These are phyloP conservation scores for Cucumis cinereus DNA, from an alignment of 306 rosid genomes.

Conservation along the genomic window DNA sequence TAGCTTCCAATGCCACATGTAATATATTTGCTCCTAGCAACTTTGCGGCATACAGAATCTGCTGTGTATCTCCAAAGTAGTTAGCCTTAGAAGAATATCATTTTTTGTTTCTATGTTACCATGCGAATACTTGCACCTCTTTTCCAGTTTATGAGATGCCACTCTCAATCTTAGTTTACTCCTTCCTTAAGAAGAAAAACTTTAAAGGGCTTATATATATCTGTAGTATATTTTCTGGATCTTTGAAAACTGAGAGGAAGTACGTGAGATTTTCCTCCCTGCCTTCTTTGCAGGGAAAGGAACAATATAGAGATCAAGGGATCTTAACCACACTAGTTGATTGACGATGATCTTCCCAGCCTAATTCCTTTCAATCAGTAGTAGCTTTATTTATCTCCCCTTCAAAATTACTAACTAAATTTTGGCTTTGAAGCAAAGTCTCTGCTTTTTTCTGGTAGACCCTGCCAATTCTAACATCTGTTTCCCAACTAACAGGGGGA, in stretches of 20 bases:
- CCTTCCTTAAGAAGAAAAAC: neutral
- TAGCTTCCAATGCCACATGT: too few relatives aligned
- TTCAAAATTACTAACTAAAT: neutral
- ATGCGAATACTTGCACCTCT: neutral
- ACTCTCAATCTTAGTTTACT: neutral
- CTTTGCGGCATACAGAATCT: neutral
- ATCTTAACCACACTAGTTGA: neutral
- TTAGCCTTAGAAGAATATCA: neutral
- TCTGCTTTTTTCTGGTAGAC: neutral
- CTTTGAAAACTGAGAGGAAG: neutral
- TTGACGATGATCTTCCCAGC: neutral
- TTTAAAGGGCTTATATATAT: neutral
- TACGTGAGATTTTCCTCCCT: neutral
- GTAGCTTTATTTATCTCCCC: neutral
- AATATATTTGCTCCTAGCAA: neutral
- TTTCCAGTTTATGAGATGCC: neutral
- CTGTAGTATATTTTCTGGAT: neutral
- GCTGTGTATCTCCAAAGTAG: neutral
- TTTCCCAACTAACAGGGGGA: neutral
- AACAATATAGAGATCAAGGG: neutral
- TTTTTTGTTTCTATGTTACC: neutral
- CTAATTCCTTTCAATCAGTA: too few relatives aligned
- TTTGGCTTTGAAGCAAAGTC: neutral
- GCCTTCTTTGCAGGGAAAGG: neutral
- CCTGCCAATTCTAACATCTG: neutral